Base-by-base conservation (phyloP, 2,329 filamentous ascomycete genomes). In the Aspergillus flavus region DNA sequence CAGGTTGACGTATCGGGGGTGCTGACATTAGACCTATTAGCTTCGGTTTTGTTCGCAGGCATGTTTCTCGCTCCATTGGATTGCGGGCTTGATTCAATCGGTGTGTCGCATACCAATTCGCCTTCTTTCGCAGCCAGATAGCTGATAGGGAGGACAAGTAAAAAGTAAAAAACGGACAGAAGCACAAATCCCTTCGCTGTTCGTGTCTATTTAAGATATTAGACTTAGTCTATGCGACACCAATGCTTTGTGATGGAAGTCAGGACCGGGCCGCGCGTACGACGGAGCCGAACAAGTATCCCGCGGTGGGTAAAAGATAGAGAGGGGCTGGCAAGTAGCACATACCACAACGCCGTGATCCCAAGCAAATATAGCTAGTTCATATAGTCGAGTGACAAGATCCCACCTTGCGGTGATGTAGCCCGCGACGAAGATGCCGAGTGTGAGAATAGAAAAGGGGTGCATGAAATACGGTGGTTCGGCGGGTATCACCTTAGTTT, bases 321-420 rank as follows among this genome's bases (percentile, higher is more conserved):
- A 52, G 46, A 63, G 46, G 57, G 56, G 32, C 23, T 61, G 23
- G 16, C 56, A 54, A 62, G 28, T 23, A 23, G 46, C 54, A 83
- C 90, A 75, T 83, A 96, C 93, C 77, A 98, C 91, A 74, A 99
- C 95, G 77, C 94, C 93, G 92, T 98, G 92, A 80, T 98, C 92
- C 93, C 94, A 97, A 71, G 96, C 95, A 79, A 98, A 99, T 69
- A 97, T 91, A 71, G 93, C 91, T 74, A 99, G 88, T 82, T 99
- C 94, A 90, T 97, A 97, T 73, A 98, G 86, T 74, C 94, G 90
- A 72, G 94, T 97, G 71, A 97, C 93, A 67, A 99, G 89, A 82
- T 98, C 95, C 94, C 95, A 99, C 85, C 95, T 91, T 77, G 95
- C 95, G 82, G 95, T 99, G 80, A 94, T 98, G 86, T 99, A 99